Evolutionary conservation across 2,329 filamentous ascomycete species (phyloP), one percentile per base, ranked within the genome.

Genomic region (Neurospora sp.): DNA sequence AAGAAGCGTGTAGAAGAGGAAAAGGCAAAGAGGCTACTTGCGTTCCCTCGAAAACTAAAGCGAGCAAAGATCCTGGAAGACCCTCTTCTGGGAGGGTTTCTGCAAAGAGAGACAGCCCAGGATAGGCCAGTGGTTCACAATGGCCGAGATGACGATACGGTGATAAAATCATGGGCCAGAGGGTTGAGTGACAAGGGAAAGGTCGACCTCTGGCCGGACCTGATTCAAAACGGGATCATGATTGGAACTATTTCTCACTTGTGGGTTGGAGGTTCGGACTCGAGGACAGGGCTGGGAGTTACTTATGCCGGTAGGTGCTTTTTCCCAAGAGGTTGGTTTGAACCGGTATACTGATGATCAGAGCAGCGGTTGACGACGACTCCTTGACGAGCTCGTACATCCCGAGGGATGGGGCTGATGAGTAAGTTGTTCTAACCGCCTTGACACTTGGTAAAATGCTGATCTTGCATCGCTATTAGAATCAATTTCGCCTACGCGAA

Each of bases 331-430:
- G 43, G 11, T 71, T 33, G 66, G 43, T 15, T 52, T 15, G 10
- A 15, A 23, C 19, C 19, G 19, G 11, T 52, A 46, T 52, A 52
- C 43, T 52, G 43, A 52, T 23, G 43, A 7, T 28, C 43, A 28
- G 46, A 33, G 40, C 42, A 82, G 82, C 77, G 36, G 66, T 79
- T 52, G 79, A 81, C 68, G 78, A 79, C 15, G 71, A 76, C 19
- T 75, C 74, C 2, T 70, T 85, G 67, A 73, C 80, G 10, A 81
- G 80, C 1, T 79, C 77, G 2, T 83, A 85, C 69, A 76, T 87
- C 2, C 78, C 81, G 2, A 79, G 80, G 42, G 82, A 86, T 68
- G 72, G 76, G 3, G 79, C 83, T n/a, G 81, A 81, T 8, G 76
- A 74, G 83, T 84, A 76, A 67, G 78, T 73, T 1, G 11, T 4